These are phyloP conservation scores for Reutealis trisperma DNA, from an alignment of 345 rosid species.

Conservation along the genomic window DNA sequence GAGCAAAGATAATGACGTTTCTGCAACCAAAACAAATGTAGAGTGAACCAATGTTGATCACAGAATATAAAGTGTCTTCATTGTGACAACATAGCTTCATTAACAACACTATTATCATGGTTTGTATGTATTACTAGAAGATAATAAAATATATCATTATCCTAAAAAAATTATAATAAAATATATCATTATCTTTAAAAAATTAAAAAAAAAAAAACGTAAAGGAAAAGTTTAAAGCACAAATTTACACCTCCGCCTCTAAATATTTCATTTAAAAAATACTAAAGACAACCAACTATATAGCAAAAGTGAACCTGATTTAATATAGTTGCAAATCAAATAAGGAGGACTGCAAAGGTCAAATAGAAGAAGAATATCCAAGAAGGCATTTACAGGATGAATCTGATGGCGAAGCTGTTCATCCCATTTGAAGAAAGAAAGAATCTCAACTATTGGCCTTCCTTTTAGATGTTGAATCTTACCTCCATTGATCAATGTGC, in stretches of 20 bases:
- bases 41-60: background rate
- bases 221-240: background rate
- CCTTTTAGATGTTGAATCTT: background rate
- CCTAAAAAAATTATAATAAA: background rate
- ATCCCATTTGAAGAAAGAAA: background rate
- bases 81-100: background rate
- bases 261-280: no score
- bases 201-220: no score
- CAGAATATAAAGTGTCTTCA: background rate
- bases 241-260: background rate
- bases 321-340: background rate
- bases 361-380: background rate
- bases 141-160: background rate
- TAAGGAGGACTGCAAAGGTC: background rate
- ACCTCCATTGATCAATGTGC: background rate
- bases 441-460: background rate
- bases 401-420: background rate
- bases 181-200: background rate
- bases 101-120: background rate
- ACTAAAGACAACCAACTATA: background rate
- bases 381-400: background rate
- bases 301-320: background rate
- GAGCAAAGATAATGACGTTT: slow-evolving; percentile 81
- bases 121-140: background rate
- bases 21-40: slow-evolving; percentile 46